Percentiles rank a stretch among this genome's conserved stretches.
These are phyloP conservation scores for Raphanus hybrid DNA, from an alignment of 441 rosid genomes.

Conservation along the genomic window DNA sequence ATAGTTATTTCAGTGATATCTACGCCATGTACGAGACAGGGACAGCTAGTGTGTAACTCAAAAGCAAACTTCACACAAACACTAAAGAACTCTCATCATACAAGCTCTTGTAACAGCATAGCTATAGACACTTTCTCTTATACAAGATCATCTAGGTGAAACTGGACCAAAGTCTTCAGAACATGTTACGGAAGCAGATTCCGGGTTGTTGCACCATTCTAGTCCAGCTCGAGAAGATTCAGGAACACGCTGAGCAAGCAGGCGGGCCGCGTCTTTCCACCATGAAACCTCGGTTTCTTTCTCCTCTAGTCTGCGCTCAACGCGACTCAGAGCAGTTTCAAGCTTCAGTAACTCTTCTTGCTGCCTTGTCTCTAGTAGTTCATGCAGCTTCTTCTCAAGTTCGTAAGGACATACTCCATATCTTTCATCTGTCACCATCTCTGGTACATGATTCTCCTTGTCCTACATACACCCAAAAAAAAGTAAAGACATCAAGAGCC, in stretches of 20 bases:
- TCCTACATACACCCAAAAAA: constrained; percentile 20
- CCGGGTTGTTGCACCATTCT: constrained; percentile 32
- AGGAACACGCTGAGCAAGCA: constrained; percentile 56
- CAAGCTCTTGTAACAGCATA: constrained; percentile 2
- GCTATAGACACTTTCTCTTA: neutral
- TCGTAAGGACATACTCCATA: constrained; percentile 64
- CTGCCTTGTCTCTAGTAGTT: constrained; percentile 18
- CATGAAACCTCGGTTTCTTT: constrained; percentile 77
- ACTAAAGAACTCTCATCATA: constrained; percentile 9
- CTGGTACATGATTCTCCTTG: constrained; percentile 28
- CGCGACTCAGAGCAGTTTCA: constrained; percentile 58
- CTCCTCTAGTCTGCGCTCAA: constrained; percentile 57
- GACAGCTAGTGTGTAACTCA: constrained; percentile 3
- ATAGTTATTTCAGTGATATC: neutral
- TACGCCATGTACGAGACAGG: neutral
- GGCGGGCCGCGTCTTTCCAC: constrained; percentile 81
- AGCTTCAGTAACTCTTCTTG: constrained; percentile 48
- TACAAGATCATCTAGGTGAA: neutral
- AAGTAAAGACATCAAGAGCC: neutral
- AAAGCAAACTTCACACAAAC: constrained; percentile 25
- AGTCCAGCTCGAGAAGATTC: constrained; percentile 46
- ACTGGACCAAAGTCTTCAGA: constrained; percentile 10
- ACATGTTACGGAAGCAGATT: constrained; percentile 18
- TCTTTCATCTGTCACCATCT: constrained; percentile 38
- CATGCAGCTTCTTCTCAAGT: constrained; percentile 73